Evolutionary conservation across 805 yeast genomes (phyloP).

Genomic region (Barnettozyma sucrosica): DNA sequence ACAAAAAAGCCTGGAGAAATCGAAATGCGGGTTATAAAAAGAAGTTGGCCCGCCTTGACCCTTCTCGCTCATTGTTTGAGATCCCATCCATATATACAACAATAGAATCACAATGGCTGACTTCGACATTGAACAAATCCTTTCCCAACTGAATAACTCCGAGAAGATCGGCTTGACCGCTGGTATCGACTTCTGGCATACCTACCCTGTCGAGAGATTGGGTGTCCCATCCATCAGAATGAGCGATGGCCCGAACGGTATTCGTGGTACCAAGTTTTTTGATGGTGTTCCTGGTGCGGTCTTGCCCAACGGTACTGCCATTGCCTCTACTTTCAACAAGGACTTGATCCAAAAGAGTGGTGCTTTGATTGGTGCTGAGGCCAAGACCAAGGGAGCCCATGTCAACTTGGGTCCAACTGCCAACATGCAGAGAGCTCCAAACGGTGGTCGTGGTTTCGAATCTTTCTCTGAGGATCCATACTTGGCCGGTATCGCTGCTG

Average conservation of each 20-base stretch:
- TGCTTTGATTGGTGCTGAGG: constrained; percentile 46
- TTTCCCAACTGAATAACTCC: constrained; percentile 4
- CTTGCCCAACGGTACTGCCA: constrained; percentile 52
- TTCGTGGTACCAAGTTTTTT: constrained; percentile 52
- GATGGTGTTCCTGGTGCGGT: constrained; percentile 50
- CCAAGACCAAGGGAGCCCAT: constrained; percentile 47
- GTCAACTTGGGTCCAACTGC: constrained; percentile 45
- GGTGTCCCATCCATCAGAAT: constrained; percentile 42
- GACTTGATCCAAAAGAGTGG: constrained; percentile 46
- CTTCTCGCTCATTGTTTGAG: neutral
- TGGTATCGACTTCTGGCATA: constrained; percentile 49
- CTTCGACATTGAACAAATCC: constrained; percentile 24
- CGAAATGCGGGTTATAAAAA: neutral
- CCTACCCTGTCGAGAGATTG: constrained; percentile 33
- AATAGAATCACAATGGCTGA: constrained; percentile 8
- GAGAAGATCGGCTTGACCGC: constrained; percentile 30
- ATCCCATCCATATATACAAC: neutral
- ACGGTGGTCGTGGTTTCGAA: constrained; percentile 61
- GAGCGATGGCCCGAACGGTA: constrained; percentile 61
- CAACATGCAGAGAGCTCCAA: constrained; percentile 51
- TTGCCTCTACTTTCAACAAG: constrained; percentile 52
- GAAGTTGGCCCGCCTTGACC: neutral
- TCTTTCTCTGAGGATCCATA: constrained; percentile 58
- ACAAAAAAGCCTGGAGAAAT: neutral
- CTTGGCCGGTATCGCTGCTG: constrained; percentile 40